Evolutionary conservation across 805 yeast species (phyloP), one percentile per base, ranked within the genome.

Genomic region (Zygosaccharomyces gambellarensis): DNA sequence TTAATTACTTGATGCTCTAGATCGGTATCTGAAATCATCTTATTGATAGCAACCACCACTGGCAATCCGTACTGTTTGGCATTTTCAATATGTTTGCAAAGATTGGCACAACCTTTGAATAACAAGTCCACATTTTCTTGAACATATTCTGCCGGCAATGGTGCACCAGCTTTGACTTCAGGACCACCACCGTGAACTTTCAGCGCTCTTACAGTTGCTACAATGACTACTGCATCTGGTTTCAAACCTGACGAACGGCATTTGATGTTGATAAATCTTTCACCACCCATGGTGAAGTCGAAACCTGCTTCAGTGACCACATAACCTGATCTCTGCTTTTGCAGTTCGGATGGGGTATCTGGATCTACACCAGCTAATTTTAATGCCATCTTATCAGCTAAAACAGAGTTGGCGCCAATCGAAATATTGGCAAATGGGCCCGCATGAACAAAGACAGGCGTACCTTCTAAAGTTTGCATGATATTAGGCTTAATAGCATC

Each of bases 281-380:
- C 95, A 68, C 95, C 95, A 65, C 95, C 95, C 95, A 86, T 86
- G 45, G 94, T 86, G 75, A 86, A 86, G 69, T 86, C 95, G 71
- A 86, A 86, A 54, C 95, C 95, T 17, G 95, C 95, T 69, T 86
- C 95, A 43, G 95, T 86, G 47, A 86, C 85, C 53, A 86, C 95
- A 59, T 79, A 86, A 53, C 95, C 94, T 57, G 77, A 78, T 61
- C 77, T 78, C 48, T 75, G 74, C 45, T 71, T 60, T 61, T 74
- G 71, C 55, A 70, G 73, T 43, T 71, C 72, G 17, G 69, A 69
- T 22, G 72, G 53, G 55, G 73, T 68, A 47, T 69, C 72, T n/a
- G 78, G 67, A 12, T 78, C 74, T 28, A 82, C 77, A 68, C 92
- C 92, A 39, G 87, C 85, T 54, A 86, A 73, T 68, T 85, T 85